Evolutionary conservation across 139 green algal species (phyloP), one percentile per base, ranked within the genome.

Genomic region (Zygnema circumcarinatum): DNA sequence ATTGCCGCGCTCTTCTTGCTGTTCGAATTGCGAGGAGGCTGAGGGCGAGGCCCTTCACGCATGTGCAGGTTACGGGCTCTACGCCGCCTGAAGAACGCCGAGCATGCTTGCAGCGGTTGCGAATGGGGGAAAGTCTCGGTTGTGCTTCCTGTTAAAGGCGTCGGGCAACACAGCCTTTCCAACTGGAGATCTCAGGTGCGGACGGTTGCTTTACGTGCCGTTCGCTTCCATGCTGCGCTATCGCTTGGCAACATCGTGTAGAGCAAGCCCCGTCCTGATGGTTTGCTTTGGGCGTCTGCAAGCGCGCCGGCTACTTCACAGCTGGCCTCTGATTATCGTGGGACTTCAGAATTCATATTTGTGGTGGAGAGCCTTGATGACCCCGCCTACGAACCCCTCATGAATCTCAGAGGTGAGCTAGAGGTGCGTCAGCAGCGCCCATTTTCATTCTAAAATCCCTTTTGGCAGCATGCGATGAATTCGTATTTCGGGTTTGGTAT

Each of bases 111-210:
- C 47, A 62, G 47, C 7, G 47, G 7, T 7, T 25, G 47, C 7
- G 16, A 62, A 62, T 16, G 47, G 16, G 47, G 16, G 47, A 62
- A 62, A 16, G 47, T 62, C 16, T 68, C 31, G 2, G 52, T 86
- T 16, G 29, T 86, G 32, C 80, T 86, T 20, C 79, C 79, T 38
- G 79, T 86, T 3, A 86, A 86, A 7, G 79, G 39, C n/a, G 3
- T 86, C 36, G 36, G 39, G 7, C 54, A 86, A 41, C 69, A 86
- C 79, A 86, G 79, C 67, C 16, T 86, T 35, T 41, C 39, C 2
- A 86, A 86, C 79, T 86, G 79, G 79, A 62, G 33, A 7, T 85
- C 42, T 36, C 79, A 86, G 79, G 79, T 86, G 2, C 69, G 69
- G 16, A 62, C 16, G 16, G 16, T 25, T 62, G 7, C 16, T 62